Base-by-base conservation (phyloP, 2,329 filamentous ascomycete species). In the Neonectria faginata region DNA sequence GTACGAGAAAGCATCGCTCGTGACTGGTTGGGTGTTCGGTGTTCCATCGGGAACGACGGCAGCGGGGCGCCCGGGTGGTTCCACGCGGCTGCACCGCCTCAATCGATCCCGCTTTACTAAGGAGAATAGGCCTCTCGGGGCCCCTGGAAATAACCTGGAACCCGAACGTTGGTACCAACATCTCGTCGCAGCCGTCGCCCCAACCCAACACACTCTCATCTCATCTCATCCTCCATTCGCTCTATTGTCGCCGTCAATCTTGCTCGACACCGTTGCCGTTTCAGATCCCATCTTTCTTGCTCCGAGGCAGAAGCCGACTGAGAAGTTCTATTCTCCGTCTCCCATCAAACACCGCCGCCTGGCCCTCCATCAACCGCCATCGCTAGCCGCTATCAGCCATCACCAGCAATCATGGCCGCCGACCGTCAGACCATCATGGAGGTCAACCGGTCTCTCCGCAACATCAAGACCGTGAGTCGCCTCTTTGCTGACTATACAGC, bases 371-470 rank as follows among this genome's bases (percentile, higher is more conserved):
- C 36, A 10, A 22, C 39, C 16, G 20, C 39, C 20, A 44, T 25
- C 53, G 36, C 47, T 45, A 27, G 18, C 25, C 56, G 22, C 51
- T 41, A 36, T 45, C 39, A 27, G 55, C 18, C 31, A 9, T 36
- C 57, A 55, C 14, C 48, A 33, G 55, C 60, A 66, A 78, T 69
- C 63, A 85, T 85, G 83, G 79, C 79, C 64, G 72, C 79, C 67
- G 85, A 88, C 71, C 86, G 86, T 70, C 86, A 88, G 74, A 83
- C 82, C 68, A 85, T 88, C 75, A 88, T 89, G 69, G 86, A 88
- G 86, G 89, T 91, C 81, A 96, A 95, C 83, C 89, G 93, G 82
- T 94, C 93, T 76, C 88, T 97, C 76, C 91, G 93, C 70, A 91
- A 88, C 75, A 94, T 97, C 83, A 94, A 93, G 83, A 93, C 91